phyloP scores from a whole-genome alignment of 805 yeast species.

The Pichia paraexigua region DNA sequence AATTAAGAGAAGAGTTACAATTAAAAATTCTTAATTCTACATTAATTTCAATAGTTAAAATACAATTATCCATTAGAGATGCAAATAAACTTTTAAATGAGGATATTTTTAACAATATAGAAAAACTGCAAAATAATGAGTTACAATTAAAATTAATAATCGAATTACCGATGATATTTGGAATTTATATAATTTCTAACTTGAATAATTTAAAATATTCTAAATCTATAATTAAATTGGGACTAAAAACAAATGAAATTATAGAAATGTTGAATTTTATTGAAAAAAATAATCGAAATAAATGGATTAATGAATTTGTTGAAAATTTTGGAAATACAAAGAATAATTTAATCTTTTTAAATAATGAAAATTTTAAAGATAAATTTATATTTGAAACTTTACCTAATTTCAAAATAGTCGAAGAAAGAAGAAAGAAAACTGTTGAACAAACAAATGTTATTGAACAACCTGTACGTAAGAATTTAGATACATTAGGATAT shows the following conservation, averaged over 20 bases:
- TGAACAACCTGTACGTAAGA: constrained; percentile 5
- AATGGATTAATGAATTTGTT: constrained; percentile 62
- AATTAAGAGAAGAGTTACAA: constrained; percentile 26
- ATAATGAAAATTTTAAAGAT: constrained; percentile 14
- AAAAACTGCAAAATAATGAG: constrained; percentile 26
- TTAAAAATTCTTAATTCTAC: constrained; percentile 27
- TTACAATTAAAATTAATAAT: constrained; percentile 33
- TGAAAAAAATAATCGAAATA: constrained; percentile 46
- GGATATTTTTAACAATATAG: constrained; percentile 27
- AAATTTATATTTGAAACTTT: constrained; percentile 3
- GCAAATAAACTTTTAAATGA: constrained; percentile 25
- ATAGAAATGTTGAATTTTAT: constrained; percentile 47
- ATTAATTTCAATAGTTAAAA: constrained; percentile 28
- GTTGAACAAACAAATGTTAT: neutral
- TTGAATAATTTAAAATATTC: constrained; percentile 54
- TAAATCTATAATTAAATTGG: constrained; percentile 30
- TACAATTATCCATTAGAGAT: constrained; percentile 32
- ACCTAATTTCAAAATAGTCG: neutral
- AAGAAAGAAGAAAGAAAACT: neutral
- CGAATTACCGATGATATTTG: constrained; percentile 67
- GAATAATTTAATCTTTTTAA: constrained; percentile 23
- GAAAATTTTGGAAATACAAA: constrained; percentile 20
- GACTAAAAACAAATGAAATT: constrained; percentile 43
- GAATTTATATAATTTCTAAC: constrained; percentile 56
- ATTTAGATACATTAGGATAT: constrained; percentile 13